Base-by-base conservation (phyloP, 441 rosid species). In the Brassica balearica region DNA sequence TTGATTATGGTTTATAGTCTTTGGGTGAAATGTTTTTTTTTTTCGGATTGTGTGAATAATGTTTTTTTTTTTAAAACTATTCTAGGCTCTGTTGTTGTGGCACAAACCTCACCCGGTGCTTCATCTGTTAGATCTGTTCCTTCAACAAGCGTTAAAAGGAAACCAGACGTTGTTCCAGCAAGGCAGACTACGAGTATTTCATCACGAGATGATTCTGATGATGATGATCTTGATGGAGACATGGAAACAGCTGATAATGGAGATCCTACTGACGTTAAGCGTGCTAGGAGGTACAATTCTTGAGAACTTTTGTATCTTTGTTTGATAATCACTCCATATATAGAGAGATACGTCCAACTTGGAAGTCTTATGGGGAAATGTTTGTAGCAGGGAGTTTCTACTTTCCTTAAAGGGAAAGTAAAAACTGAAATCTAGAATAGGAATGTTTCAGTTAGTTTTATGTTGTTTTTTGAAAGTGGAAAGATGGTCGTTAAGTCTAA, bases 161-260 rank as follows among this genome's bases (percentile, higher is more conserved):
- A 88, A 69, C 76, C 87, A 55, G 94, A 81, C 58, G 65, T 64
- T 60, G 65, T 64, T 55, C 95, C 81, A 67, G 82, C 78, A 53
- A 86, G 91, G 85, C 97, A 90, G 83, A 80, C 94, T 36, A 88
- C 94, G 9, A 93, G 99, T 83, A 90, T 89, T 20, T 95, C 97
- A 55, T 93, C 98, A 10, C 84, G 93, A 80, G 99, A 93, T 46
- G 98, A 95, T 86, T 95, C 98, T 23, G 97, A 92, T 80, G 94
- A 89, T 73, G 97, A 95, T 56, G 99, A 92, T 61, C 89, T 89
- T 83, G 98, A 93, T 73, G 99, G 95, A 73, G 98, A 93, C 70
- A 90, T 82, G 0, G 97, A 87, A 84, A 92, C 87, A 25, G 84
- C 90, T 22, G 95, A 87, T 29, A 80, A 86, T 80, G 82, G 62